These are phyloP conservation scores for Saccharomycopsis schoenii DNA, from an alignment of 805 yeast genomes.

Conservation along the genomic window DNA sequence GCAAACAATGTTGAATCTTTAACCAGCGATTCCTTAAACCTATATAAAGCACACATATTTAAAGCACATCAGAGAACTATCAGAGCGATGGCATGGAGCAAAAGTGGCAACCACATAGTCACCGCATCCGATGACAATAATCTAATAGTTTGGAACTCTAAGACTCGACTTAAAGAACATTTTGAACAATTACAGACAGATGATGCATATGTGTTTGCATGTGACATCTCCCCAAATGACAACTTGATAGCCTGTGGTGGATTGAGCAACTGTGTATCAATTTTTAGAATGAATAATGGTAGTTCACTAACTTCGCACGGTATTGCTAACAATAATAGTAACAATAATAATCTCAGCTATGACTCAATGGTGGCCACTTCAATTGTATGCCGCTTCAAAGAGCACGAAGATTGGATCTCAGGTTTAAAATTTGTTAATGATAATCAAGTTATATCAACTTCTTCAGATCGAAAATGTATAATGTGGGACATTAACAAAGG, in stretches of 20 bases:
- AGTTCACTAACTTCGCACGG: too few relatives aligned
- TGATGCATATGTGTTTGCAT: conserved; percentile 69
- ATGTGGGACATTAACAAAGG: conserved; percentile 73
- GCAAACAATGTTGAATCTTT: conserved; percentile 2
- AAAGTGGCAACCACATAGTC: conserved; percentile 47
- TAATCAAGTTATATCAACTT: conserved; percentile 43
- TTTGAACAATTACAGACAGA: conserved; percentile 37
- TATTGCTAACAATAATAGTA: background rate
- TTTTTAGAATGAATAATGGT: conserved; percentile 34
- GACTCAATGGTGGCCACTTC: conserved; percentile 4
- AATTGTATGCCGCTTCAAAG: conserved; percentile 39
- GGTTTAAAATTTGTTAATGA: conserved; percentile 60
- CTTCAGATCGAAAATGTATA: conserved; percentile 56
- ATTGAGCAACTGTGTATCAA: conserved; percentile 65
- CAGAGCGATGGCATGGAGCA: conserved; percentile 58
- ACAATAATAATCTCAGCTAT: conserved; percentile 1
- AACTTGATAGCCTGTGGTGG: conserved; percentile 72
- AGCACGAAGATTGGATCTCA: conserved; percentile 76
- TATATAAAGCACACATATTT: conserved; percentile 2
- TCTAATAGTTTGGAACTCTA: conserved; percentile 73
- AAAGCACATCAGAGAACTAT: conserved; percentile 58
- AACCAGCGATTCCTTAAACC: conserved; percentile 2
- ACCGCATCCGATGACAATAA: conserved; percentile 85
- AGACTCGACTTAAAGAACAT: conserved; percentile 51
- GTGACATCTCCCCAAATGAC: conserved; percentile 63